These are phyloP conservation scores for Candida sp. DNA, from an alignment of 1,139 yeast species.

Conservation along the genomic window DNA sequence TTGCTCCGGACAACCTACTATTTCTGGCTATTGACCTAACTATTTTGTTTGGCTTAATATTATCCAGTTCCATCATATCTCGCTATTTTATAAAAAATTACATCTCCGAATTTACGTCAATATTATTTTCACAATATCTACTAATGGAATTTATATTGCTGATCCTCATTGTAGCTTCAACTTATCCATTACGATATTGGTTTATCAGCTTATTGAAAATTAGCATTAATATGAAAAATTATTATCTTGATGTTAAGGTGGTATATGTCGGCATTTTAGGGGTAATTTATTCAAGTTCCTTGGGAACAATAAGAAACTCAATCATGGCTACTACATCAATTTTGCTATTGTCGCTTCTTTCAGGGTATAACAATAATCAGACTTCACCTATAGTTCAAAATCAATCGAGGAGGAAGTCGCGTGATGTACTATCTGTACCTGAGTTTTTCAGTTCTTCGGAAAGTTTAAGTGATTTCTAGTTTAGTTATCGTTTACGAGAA, in stretches of 20 bases:
- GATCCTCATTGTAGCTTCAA: background rate
- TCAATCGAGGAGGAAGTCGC: background rate
- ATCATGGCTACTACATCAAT: background rate
- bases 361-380: background rate
- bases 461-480: background rate
- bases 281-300: background rate
- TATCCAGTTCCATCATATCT: background rate
- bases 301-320: background rate
- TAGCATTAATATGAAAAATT: background rate
- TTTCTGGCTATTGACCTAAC: background rate
- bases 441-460: background rate
- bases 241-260: background rate
- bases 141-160: background rate
- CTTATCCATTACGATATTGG: background rate
- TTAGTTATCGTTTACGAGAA: no score
- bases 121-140: background rate
- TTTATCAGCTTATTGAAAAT: no score
- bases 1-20: background rate
- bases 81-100: background rate
- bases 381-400: background rate
- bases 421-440: background rate
- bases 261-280: constrained; percentile 1
- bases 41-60: background rate
- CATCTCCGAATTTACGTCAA: background rate
- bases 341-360: background rate